These are phyloP conservation scores for Blastomyces percursus DNA, from an alignment of 2,329 filamentous ascomycete genomes.

Conservation along the genomic window DNA sequence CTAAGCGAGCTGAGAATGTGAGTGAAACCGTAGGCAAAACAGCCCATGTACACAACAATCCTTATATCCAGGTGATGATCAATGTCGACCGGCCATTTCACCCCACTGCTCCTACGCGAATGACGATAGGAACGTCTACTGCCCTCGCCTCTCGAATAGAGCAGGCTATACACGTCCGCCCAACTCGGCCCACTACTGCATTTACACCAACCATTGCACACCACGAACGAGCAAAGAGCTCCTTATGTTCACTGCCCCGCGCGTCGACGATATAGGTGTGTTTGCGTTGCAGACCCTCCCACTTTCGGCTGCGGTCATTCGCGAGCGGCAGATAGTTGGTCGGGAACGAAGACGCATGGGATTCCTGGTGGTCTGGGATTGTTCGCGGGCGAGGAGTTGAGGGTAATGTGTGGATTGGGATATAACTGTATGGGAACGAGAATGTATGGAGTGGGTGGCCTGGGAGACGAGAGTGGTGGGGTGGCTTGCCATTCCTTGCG, in stretches of 20 bases:
- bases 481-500: background rate
- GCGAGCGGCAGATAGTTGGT: background rate
- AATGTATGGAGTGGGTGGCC: conserved; percentile 30
- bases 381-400: conserved; percentile 10
- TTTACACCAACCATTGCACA: conserved; percentile 33
- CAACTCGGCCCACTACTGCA: conserved; percentile 32
- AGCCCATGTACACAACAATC: background rate
- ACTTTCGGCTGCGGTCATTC: background rate
- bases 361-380: background rate
- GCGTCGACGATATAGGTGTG: conserved; percentile 27
- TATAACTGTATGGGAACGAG: conserved; percentile 23
- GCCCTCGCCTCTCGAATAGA: conserved; percentile 35
- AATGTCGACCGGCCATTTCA: background rate
- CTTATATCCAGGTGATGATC: background rate
- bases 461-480: conserved; percentile 22
- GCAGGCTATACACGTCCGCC: conserved; percentile 32
- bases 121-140: conserved; percentile 28
- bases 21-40: background rate
- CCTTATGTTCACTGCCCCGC: conserved; percentile 25
- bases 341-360: background rate
- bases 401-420: conserved; percentile 20
- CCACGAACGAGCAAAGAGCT: conserved; percentile 36
- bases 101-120: conserved; percentile 23
- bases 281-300: background rate
- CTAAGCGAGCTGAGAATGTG: background rate